phyloP scores from a whole-genome alignment of 495 filamentous ascomycete genomes.

The Apodospora peruviana region DNA sequence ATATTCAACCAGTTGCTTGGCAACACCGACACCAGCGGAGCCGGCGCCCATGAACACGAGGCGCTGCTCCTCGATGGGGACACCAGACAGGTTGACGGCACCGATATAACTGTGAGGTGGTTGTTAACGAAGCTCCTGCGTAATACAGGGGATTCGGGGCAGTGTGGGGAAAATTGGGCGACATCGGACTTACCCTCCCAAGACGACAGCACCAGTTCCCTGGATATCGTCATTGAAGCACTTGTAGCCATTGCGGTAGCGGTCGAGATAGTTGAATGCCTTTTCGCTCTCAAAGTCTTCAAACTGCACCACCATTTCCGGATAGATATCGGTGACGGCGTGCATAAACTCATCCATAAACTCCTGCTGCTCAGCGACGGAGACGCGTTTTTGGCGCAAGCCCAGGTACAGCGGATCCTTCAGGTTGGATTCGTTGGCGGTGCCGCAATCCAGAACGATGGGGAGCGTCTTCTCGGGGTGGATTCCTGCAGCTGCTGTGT shows the following conservation, averaged over 20 bases:
- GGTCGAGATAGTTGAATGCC: constrained; percentile 88
- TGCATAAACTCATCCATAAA: constrained; percentile 98
- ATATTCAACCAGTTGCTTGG: constrained; percentile 92
- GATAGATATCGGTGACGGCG: constrained; percentile 81
- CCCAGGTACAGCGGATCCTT: constrained; percentile 94
- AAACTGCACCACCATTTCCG: constrained; percentile 93
- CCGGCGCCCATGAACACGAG: constrained; percentile 96
- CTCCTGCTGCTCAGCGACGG: constrained; percentile 75
- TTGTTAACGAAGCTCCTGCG: background rate
- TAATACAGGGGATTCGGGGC: background rate
- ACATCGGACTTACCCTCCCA: constrained; percentile 59
- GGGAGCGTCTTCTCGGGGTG: constrained; percentile 87
- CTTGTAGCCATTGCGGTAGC: constrained; percentile 80
- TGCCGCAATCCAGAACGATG: constrained; percentile 86
- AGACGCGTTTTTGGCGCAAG: constrained; percentile 73
- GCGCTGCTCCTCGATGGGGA: constrained; percentile 83
- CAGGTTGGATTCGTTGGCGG: constrained; percentile 79
- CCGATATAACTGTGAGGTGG: constrained; percentile 63
- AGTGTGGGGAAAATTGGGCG: background rate
- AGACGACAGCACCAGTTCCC: constrained; percentile 92
- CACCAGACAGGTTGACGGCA: constrained; percentile 80
- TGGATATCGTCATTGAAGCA: constrained; percentile 99
- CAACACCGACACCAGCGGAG: constrained; percentile 91
- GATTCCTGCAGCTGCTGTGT: constrained; percentile 95
- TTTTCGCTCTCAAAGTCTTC: constrained; percentile 94